Percentiles rank a stretch among this genome's conserved stretches.
Conservation (phyloP, 2,329 filamentous ascomycete genomes). For the Cordyceps tenuipes region DNA sequence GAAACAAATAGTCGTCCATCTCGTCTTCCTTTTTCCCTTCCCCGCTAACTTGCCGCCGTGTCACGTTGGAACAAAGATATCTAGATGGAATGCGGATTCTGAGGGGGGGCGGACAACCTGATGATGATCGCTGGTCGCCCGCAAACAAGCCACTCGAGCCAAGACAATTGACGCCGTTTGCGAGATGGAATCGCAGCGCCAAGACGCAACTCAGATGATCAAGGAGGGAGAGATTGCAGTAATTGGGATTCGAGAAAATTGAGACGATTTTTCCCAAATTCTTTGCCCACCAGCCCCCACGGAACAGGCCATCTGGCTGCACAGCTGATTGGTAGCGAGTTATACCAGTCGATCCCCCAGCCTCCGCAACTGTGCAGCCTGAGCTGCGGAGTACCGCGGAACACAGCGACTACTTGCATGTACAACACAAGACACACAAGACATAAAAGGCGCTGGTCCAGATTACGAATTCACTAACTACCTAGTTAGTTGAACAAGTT, state of each 20-base stretch:
- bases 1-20: slow-evolving; percentile 53
- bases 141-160: background rate
- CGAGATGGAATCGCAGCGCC: background rate
- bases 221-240: background rate
- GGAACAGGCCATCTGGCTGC: background rate
- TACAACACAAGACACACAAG: background rate
- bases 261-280: background rate
- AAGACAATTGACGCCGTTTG: background rate
- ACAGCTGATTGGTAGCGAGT: background rate
- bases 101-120: background rate
- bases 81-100: background rate
- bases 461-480: background rate
- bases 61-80: background rate
- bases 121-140: background rate
- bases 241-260: background rate
- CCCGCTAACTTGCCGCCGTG: no score
- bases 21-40: background rate
- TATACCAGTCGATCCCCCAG: slow-evolving; percentile 2
- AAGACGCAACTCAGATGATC: background rate
- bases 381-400: background rate
- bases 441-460: background rate
- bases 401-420: background rate
- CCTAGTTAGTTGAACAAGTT: background rate
- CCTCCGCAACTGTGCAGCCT: slow-evolving; percentile 4
- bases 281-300: background rate